Conservation (phyloP, 441 rosid species). For the Erodium chrysanthum region DNA sequence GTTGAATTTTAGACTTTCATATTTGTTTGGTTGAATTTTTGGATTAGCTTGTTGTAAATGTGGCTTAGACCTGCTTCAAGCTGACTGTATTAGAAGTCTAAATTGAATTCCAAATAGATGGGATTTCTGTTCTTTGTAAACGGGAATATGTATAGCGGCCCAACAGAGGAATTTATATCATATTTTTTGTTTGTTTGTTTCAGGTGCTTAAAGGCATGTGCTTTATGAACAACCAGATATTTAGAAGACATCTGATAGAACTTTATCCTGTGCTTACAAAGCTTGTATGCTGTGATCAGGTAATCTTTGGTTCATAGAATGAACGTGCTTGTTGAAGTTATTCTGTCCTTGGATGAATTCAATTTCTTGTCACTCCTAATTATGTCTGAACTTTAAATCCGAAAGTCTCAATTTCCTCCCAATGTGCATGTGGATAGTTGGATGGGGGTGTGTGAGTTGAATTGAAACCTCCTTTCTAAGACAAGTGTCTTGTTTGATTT, state of each 20-base stretch:
- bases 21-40: not conserved
- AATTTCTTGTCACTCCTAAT: not conserved
- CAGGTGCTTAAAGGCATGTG: slow-evolving; percentile 97
- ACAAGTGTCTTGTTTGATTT: not conserved
- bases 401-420: not conserved
- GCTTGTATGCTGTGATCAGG: slow-evolving; percentile 98
- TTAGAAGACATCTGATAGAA: slow-evolving; percentile 77
- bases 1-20: not conserved
- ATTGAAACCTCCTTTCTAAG: not conserved
- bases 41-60: not conserved
- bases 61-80: not conserved
- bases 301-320: slow-evolving; percentile 22
- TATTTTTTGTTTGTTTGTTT: slow-evolving; percentile 19
- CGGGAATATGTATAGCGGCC: not conserved
- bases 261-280: slow-evolving; percentile 88
- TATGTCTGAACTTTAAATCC: not conserved
- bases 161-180: not conserved
- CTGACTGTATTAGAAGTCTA: slow-evolving; percentile 4
- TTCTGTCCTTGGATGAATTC: not conserved
- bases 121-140: not conserved
- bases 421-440: not conserved
- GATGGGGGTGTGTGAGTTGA: no score
- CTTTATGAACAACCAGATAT: slow-evolving; percentile 73
- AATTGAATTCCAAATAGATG: not conserved
- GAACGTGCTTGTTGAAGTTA: not conserved